Base-by-base conservation (phyloP, 495 filamentous ascomycete genomes). In the Penicillium antarcticum region DNA sequence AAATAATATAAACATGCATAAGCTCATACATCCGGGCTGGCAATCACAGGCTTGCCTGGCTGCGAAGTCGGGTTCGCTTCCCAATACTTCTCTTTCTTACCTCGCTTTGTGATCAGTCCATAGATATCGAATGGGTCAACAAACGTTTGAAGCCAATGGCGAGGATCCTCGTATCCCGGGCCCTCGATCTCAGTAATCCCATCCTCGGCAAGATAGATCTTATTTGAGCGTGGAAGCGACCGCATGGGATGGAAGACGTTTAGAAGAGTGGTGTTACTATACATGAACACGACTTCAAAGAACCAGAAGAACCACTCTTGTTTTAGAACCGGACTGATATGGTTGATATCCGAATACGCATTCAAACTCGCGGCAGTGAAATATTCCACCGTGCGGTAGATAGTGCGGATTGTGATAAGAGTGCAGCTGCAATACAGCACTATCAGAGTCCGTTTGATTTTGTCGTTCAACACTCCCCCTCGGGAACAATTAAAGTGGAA, bases 261-360 rank as follows among this genome's bases (percentile, higher is more conserved):
- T 48, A 86, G 61, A 61, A 89, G 51, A 9, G 78, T 67, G 17
- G 70, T 75, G 48, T 89, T 89, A 40, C 56, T 41, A 3, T 85
- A 71, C 86, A 91, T 89, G 42, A 87, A 64, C 10, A 62, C 61
- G 0, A 75, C 77, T 62, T 89, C 87, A 53, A 89, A 89, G 31
- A 89, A 71, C 67, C 80, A 89, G 60, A 89, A 88, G 61, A 81
- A 88, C 80, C 81, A 85, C 61, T 90, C 87, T 44, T 86, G 79
- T 21, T 80, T 78, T 38, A 86, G 45, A 31, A 86, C 66, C 0
- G 82, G 80, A 31, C 74, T 81, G 40, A 78, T 60, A 5, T 74
- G 24, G 8, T 68, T 19, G 21, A 66, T 47, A 37, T 80, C 72
- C n/a, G 37, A 61, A 53, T 45, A 45, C 10, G 70, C 40, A 59